Percentiles rank a stretch among this genome's conserved stretches.
These are phyloP conservation scores for Tolypocladium sp. DNA, from an alignment of 2,329 filamentous ascomycete species.

Conservation along the genomic window DNA sequence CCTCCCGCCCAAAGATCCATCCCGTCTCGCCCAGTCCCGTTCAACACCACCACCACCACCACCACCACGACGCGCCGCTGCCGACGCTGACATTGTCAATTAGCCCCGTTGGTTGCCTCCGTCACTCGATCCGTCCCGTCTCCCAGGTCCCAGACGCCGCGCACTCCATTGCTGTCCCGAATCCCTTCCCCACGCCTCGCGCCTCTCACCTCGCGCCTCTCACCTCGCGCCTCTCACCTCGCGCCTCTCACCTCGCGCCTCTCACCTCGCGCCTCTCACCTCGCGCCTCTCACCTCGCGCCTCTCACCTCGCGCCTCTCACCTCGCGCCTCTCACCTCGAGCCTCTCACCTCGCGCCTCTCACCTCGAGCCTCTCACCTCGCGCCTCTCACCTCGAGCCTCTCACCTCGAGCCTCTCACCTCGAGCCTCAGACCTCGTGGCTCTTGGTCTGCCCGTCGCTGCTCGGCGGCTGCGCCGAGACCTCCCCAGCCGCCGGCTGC, in stretches of 20 bases:
- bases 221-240: too few relatives aligned
- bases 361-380: too few relatives aligned
- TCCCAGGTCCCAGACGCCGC: background rate
- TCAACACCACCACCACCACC: background rate
- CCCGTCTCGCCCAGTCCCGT: background rate
- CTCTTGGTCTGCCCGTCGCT: conserved; percentile 47
- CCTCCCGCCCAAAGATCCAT: background rate
- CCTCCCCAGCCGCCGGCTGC: conserved; percentile 31
- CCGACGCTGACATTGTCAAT: background rate
- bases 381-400: too few relatives aligned
- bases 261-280: conserved; percentile 29
- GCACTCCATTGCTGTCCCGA: background rate
- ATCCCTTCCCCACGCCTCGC: background rate
- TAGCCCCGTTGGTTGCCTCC: background rate
- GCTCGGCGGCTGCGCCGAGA: conserved; percentile 44
- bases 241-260: conserved; percentile 41
- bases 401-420: background rate
- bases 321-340: background rate
- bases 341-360: background rate
- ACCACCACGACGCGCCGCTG: background rate
- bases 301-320: conserved; percentile 47
- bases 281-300: conserved; percentile 37
- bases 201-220: background rate
- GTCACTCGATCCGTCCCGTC: background rate
- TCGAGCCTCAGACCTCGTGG: conserved; percentile 37